Evolutionary conservation across 768 basidiomycete genomes (phyloP), one percentile per base, ranked within the genome.

Genomic region (Trametes cubensis): DNA sequence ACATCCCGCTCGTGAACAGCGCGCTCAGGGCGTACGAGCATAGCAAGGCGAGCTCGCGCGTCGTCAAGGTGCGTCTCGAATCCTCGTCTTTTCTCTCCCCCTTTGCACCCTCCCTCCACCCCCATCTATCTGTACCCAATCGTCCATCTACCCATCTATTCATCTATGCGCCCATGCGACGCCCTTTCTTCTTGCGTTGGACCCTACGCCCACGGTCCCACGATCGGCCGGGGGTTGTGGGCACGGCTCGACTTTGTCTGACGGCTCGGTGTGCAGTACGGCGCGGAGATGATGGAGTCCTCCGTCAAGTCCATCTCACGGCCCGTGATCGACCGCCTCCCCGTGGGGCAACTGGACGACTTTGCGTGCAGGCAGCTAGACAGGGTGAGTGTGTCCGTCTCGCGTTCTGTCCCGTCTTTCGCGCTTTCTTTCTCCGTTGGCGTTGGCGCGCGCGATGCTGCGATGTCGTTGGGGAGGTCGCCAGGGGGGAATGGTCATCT

Each of bases 361-460:
- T 94, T 94, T 73, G 93, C 94, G 2, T 92, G 90, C 71, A 81
- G 92, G 60, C 92, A 95, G 71, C 80, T 95, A 42, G 92, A 95
- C 75, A 81, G 85, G 72, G 90, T 94, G 64, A 69, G 88, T 80
- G 17, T 26, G 54, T 20, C 64, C 52, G 41, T 50, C 30, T 18
- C 49, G 63, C 42, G 18, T 50, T 55, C 41, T 60, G 42, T n/a
- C 5, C 17, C 52, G 7, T 40, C 39, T 44, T 21, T 45, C 58
- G 23, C 46, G 34, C 10, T 15, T 42, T 42, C 55, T 42, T 53
- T 66, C 26, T 25, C 39, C 26, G 41, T 28, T n/a, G 25, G 15
- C 47, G 46, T n/a, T n/a, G n/a, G n/a, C 51, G 55, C 57, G 48
- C 30, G 25, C 62, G 55, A 57, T 50, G 49, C 59, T 45, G 18